phyloP scores from a whole-genome alignment of 805 yeast species.

The Nakazawaea laoshanensis region DNA sequence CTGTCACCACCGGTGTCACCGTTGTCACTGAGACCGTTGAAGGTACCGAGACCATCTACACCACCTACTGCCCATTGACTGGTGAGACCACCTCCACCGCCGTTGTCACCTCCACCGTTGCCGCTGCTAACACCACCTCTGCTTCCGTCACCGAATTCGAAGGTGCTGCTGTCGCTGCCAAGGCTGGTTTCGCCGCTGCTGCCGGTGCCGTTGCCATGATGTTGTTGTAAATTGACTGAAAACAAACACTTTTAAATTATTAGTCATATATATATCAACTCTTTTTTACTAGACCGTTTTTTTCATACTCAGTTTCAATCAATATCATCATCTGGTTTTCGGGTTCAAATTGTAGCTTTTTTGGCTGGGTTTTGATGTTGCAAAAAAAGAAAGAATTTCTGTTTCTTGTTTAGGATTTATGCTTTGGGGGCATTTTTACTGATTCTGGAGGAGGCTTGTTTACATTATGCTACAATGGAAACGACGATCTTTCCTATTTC shows the following conservation, averaged over 20 bases:
- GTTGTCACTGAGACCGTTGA: constrained; percentile 16
- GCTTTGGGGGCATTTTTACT: too few relatives aligned
- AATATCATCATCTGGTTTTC: too few relatives aligned
- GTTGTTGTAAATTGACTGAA: constrained; percentile 8
- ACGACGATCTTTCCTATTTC: too few relatives aligned
- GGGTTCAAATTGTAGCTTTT: too few relatives aligned
- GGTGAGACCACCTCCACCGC: constrained; percentile 8
- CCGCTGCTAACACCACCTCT: constrained; percentile 8
- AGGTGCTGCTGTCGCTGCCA: constrained; percentile 11
- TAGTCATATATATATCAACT: neutral
- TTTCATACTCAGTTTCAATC: neutral
- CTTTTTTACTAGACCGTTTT: neutral
- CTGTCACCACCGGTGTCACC: constrained; percentile 19
- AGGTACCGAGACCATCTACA: constrained; percentile 16
- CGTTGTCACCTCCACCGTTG: constrained; percentile 7
- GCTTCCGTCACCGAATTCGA: constrained; percentile 9
- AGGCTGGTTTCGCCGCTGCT: constrained; percentile 10
- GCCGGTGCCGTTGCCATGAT: constrained; percentile 12
- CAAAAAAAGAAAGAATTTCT: too few relatives aligned
- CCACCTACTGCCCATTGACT: constrained; percentile 20
- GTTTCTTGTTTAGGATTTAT: too few relatives aligned
- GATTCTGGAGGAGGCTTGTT: too few relatives aligned
- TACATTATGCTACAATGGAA: too few relatives aligned
- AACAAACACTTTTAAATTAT: neutral
- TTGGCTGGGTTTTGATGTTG: too few relatives aligned